A percentile compares a stretch with the other conserved stretches of the same genome.
Conservation (phyloP, 2,329 filamentous ascomycete genomes). For the Verticillium tricorpus region DNA sequence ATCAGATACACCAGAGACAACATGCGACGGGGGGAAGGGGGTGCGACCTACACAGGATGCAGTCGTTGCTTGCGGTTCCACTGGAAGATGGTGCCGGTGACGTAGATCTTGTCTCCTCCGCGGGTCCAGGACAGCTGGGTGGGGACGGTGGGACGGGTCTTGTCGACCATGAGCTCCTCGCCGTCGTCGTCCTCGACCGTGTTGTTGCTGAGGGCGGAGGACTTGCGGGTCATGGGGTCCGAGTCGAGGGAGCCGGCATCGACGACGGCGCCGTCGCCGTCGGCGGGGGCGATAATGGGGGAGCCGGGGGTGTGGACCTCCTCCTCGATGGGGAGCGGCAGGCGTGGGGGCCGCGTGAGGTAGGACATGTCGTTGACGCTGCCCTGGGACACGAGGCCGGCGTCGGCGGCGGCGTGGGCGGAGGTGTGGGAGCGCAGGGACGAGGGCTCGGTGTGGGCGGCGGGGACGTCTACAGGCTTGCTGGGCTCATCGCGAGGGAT, state of each 20-base stretch:
- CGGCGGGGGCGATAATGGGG: conserved; percentile 73
- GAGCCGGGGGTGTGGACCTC: conserved; percentile 86
- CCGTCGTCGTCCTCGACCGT: conserved; percentile 72
- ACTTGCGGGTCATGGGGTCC: conserved; percentile 46
- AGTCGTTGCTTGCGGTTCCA: conserved; percentile 94
- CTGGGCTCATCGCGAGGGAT: conserved; percentile 31
- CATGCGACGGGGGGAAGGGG: not conserved
- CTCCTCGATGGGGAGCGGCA: conserved; percentile 91
- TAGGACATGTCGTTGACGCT: conserved; percentile 62
- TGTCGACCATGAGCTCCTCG: conserved; percentile 72
- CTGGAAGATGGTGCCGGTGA: conserved; percentile 94
- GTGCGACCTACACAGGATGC: conserved; percentile 68
- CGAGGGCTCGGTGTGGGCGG: conserved; percentile 27
- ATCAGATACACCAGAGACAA: not conserved
- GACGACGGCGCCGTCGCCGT: conserved; percentile 53
- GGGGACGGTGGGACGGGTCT: conserved; percentile 73
- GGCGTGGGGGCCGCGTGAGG: conserved; percentile 70
- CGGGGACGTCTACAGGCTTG: conserved; percentile 56
- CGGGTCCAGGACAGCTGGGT: conserved; percentile 82
- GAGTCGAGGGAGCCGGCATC: conserved; percentile 48
- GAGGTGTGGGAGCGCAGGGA: conserved; percentile 31
- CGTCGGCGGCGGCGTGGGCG: conserved; percentile 32
- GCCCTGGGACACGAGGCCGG: conserved; percentile 43
- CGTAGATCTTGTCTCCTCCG: conserved; percentile 84
- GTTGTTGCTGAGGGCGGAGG: conserved; percentile 56